A percentile compares a stretch with the other conserved stretches of the same genome.
Evolutionary conservation across 805 yeast species (phyloP).

Genomic region (Komagataella pseudopastoris): DNA sequence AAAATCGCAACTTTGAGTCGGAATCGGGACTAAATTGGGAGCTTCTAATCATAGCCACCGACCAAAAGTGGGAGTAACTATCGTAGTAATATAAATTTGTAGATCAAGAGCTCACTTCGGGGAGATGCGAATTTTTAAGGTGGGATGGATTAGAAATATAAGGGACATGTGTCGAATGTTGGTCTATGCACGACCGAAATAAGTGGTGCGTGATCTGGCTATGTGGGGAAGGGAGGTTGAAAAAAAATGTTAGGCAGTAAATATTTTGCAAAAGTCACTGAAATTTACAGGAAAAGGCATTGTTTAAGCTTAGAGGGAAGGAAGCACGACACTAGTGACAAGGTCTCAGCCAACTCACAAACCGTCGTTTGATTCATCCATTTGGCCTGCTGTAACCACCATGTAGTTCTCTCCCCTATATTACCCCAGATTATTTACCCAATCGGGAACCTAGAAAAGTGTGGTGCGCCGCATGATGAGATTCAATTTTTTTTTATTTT

Average conservation of each 20-base stretch:
- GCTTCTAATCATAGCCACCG: not conserved
- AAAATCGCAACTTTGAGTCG: not conserved
- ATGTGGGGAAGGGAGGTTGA: not conserved
- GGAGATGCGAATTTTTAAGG: not conserved
- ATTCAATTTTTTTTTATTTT: no score
- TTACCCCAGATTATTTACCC: not conserved
- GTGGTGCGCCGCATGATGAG: not conserved
- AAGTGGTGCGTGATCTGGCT: not conserved
- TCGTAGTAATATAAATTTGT: no score
- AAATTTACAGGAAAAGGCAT: not conserved
- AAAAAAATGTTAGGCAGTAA: not conserved
- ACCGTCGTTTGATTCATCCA: no score
- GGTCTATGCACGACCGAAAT: not conserved
- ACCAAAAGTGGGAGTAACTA: not conserved
- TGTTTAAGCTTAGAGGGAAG: no score
- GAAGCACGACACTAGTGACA: no score
- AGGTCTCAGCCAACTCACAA: not conserved
- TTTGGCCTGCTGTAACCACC: no score
- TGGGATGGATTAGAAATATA: not conserved
- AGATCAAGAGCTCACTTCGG: not conserved
- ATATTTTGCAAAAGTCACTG: not conserved
- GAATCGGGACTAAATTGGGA: not conserved
- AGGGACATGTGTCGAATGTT: not conserved
- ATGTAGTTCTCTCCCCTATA: no score
- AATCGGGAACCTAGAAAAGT: not conserved